Conservation (phyloP, 2,329 filamentous ascomycete genomes). For the Colletotrichum destructivum region DNA sequence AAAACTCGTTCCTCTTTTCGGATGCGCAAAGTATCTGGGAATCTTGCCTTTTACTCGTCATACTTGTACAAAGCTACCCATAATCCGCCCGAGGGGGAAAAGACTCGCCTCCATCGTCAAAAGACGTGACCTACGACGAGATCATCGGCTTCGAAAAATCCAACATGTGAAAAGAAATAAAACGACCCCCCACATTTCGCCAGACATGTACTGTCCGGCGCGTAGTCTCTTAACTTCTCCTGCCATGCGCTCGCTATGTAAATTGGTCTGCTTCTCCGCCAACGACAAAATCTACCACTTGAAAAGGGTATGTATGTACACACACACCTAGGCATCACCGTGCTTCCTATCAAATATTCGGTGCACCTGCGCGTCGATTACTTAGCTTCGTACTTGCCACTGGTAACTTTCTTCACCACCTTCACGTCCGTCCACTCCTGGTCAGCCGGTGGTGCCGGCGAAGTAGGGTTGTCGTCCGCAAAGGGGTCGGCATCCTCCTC, state of each 20-base stretch:
- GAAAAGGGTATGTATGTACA: slow-evolving; percentile 36
- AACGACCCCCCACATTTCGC: slow-evolving; percentile 3
- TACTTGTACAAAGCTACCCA: slow-evolving; percentile 36
- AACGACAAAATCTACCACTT: slow-evolving; percentile 34
- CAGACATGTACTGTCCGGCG: slow-evolving; percentile 22
- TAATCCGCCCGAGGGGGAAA: slow-evolving; percentile 4
- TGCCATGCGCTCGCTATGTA: slow-evolving; percentile 41
- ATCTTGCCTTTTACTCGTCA: slow-evolving; percentile 26
- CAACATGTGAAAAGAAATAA: slow-evolving; percentile 5
- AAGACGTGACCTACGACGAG: not conserved
- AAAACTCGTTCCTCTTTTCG: not conserved
- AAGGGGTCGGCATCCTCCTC: slow-evolving; percentile 77
- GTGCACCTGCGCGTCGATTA: slow-evolving; percentile 44
- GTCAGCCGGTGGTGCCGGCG: slow-evolving; percentile 45
- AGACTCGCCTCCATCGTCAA: slow-evolving; percentile 6
- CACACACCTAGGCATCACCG: slow-evolving; percentile 14
- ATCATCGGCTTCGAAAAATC: slow-evolving; percentile 18
- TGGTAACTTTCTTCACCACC: slow-evolving; percentile 76
- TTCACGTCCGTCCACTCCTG: slow-evolving; percentile 77
- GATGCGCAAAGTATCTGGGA: not conserved
- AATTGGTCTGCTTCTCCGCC: slow-evolving; percentile 25
- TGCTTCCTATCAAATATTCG: slow-evolving; percentile 7
- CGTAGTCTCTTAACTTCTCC: slow-evolving; percentile 13
- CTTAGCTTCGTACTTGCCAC: slow-evolving; percentile 81
- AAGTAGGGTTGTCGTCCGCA: slow-evolving; percentile 63